These are phyloP conservation scores for Boletus sp. DNA, from an alignment of 768 basidiomycete species.

Conservation along the genomic window DNA sequence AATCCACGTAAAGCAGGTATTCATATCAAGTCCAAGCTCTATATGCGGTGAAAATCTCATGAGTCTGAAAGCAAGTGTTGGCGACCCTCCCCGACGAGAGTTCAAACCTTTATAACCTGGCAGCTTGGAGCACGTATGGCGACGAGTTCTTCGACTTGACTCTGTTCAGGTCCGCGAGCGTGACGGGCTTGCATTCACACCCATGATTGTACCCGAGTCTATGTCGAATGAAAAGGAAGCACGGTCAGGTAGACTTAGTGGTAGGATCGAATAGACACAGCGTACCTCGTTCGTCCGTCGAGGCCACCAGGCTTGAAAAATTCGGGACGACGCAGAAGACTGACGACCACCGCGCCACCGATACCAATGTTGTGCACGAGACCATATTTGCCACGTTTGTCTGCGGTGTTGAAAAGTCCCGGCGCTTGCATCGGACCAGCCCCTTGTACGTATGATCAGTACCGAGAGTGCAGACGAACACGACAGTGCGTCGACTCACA, in stretches of 20 bases:
- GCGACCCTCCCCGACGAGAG: background rate
- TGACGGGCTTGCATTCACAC: conserved; percentile 59
- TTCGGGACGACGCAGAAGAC: conserved; percentile 70
- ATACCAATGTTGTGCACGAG: conserved; percentile 83
- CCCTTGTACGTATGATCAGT: conserved; percentile 45
- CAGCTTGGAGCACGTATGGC: conserved; percentile 36
- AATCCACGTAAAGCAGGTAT: background rate
- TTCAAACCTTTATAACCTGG: conserved; percentile 37
- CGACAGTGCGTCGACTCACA: conserved; percentile 39
- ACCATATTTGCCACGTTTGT: conserved; percentile 73
- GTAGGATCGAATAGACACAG: background rate
- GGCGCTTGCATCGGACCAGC: conserved; percentile 83
- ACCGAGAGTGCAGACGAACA: background rate
- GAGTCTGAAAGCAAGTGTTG: background rate
- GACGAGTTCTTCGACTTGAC: conserved; percentile 70
- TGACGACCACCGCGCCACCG: conserved; percentile 77
- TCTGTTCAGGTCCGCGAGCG: conserved; percentile 64
- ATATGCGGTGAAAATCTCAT: background rate
- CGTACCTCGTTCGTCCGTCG: conserved; percentile 66
- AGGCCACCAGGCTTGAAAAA: conserved; percentile 65
- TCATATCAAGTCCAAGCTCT: background rate
- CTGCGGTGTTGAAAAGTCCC: conserved; percentile 57
- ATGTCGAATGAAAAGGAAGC: background rate
- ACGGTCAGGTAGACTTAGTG: background rate
- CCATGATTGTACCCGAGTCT: conserved; percentile 84